Base-by-base conservation (phyloP, 208 protist species). In the Trypanosoma boissoni region DNA sequence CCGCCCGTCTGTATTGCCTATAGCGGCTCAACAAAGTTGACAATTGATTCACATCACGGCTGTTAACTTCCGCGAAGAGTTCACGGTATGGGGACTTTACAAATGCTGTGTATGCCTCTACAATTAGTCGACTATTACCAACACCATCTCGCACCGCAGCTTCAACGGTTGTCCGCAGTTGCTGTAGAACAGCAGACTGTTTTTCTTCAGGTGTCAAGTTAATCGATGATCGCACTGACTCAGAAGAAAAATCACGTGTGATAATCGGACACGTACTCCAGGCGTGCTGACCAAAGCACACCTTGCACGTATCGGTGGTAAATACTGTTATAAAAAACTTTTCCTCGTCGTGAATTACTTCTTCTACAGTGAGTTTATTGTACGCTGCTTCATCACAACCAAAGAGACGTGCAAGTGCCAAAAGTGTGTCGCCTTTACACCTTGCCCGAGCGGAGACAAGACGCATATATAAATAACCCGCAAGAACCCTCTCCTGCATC, bases 401-500 rank as follows among this genome's bases (percentile, higher is more conserved):
- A 58, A 76, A 79, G 3, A 76, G 32, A 16, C 60, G 64, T 23
- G 68, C 72, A 8, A 76, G 54, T 24, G 62, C 69, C 23, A 53
- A 21, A 18, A 74, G 31, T 21, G 69, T 75, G 16, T 55, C 53
- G 42, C 73, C 71, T 62, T 84, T 82, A 4, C 65, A 49, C 8
- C 68, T 70, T 27, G 48, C 18, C 21, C 21, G 50, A 34, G 76
- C 48, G 3, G 88, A 74, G 6, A 95, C 62, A 46, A 95, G 58
- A 24, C 84, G 79, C 9, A 73, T 78, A 71, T 86, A 95, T 24
- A 91, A 46, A 74, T 88, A 95, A 28, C 60, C 88, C 10, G 88
- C 88, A 28, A 95, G 58, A 20, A 92, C 85, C 9, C 83, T 71
- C 62, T 95, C 84, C 29, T 92, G 88, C 28, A 89, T 64, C 50